These are phyloP conservation scores for Nakazawaea pomicola DNA, from an alignment of 805 yeast genomes.

Conservation along the genomic window DNA sequence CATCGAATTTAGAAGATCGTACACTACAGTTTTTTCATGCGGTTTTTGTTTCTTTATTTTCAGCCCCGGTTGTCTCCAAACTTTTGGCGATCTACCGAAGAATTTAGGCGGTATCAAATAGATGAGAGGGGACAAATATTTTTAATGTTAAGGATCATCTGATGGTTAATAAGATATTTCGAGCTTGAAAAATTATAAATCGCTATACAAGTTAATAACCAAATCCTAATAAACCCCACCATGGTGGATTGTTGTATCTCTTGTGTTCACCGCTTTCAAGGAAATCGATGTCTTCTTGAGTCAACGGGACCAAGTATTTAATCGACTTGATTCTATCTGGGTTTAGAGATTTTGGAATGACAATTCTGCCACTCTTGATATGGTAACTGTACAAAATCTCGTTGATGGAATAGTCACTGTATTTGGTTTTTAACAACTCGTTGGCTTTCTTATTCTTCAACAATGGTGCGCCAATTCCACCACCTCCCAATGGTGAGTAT, in stretches of 20 bases:
- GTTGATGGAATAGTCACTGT: slow-evolving; percentile 46
- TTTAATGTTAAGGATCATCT: too few relatives aligned
- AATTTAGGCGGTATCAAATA: too few relatives aligned
- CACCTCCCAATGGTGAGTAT: slow-evolving; percentile 38
- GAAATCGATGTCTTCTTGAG: slow-evolving; percentile 29
- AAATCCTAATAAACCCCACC: slow-evolving; percentile 12
- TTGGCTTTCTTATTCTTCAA: slow-evolving; percentile 21
- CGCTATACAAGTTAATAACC: slow-evolving; percentile 4
- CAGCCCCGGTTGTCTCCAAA: too few relatives aligned
- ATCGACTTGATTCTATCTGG: slow-evolving; percentile 50
- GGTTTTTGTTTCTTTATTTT: too few relatives aligned
- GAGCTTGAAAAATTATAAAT: neutral
- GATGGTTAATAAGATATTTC: too few relatives aligned
- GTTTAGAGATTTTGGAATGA: slow-evolving; percentile 68
- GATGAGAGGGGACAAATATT: too few relatives aligned
- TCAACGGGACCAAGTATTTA: slow-evolving; percentile 29
- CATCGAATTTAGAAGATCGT: neutral
- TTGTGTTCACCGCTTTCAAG: slow-evolving; percentile 8
- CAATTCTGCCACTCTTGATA: slow-evolving; percentile 54
- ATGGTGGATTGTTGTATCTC: slow-evolving; percentile 11
- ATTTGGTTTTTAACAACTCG: slow-evolving; percentile 52
- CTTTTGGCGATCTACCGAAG: too few relatives aligned
- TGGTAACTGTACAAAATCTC: slow-evolving; percentile 63
- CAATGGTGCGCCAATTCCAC: slow-evolving; percentile 34
- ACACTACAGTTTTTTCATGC: neutral